Evolutionary conservation across 371 early-diverging fungal species (phyloP).

Genomic region (Globomyces sp.): DNA sequence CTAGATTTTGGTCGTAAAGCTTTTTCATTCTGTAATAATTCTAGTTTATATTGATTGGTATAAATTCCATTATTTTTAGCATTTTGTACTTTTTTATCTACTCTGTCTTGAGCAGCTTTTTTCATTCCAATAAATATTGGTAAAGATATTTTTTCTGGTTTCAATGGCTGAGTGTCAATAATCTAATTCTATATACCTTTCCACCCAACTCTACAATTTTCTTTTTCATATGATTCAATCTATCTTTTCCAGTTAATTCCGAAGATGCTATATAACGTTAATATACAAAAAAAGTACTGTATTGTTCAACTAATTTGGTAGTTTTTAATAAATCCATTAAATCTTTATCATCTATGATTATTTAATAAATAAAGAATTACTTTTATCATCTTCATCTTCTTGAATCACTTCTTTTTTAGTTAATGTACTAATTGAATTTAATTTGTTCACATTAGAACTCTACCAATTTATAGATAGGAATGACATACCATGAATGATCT

Average conservation of each 20-base stretch:
- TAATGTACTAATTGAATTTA: background rate
- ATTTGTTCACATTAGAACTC: too few species aligned
- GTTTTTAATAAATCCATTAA: slow-evolving; percentile 46
- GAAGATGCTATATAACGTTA: slow-evolving; percentile 32
- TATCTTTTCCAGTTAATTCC: slow-evolving; percentile 48
- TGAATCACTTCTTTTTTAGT: slow-evolving; percentile 34
- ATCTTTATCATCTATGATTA: slow-evolving; percentile 38
- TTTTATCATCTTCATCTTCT: slow-evolving; percentile 39
- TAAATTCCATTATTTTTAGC: slow-evolving; percentile 51
- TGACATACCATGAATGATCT: too few species aligned
- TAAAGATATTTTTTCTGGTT: slow-evolving; percentile 27
- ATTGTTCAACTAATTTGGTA: slow-evolving; percentile 48
- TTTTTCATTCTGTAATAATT: background rate
- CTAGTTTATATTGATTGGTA: background rate
- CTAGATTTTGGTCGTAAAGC: slow-evolving; percentile 5
- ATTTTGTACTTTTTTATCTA: slow-evolving; percentile 29
- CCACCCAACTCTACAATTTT: slow-evolving; percentile 51
- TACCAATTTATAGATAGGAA: too few species aligned
- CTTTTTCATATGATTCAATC: slow-evolving; percentile 37
- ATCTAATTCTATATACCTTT: too few species aligned
- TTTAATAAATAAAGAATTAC: too few species aligned
- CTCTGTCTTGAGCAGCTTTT: slow-evolving; percentile 26
- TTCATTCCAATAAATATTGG: slow-evolving; percentile 29
- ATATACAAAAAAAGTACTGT: slow-evolving; percentile 8
- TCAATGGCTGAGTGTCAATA: slow-evolving; percentile 10